These are phyloP conservation scores for Physaria fendleri DNA, from an alignment of 345 rosid species.

Conservation along the genomic window DNA sequence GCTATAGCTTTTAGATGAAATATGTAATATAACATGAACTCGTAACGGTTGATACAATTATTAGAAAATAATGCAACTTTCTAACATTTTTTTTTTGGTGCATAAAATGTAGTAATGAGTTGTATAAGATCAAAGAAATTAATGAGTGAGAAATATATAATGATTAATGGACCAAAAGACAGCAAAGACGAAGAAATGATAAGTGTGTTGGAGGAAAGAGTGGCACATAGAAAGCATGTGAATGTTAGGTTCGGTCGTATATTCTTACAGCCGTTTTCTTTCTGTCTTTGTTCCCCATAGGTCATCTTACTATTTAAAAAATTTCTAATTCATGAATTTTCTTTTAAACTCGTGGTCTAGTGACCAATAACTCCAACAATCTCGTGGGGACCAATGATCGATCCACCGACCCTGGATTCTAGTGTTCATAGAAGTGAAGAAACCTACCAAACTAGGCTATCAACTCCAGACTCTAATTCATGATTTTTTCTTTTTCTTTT, in stretches of 20 bases:
- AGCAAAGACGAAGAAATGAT: constrained; percentile 20
- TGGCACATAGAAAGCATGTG: constrained; percentile 23
- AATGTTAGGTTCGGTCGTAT: constrained; percentile 4
- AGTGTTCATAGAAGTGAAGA: too few species aligned
- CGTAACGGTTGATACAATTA: constrained; percentile 1
- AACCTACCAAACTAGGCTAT: too few species aligned
- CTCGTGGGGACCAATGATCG: too few species aligned
- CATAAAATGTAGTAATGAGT: constrained; percentile 5
- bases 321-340: too few species aligned
- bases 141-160: constrained; percentile 13
- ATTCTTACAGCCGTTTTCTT: constrained; percentile 22
- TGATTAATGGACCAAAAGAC: constrained; percentile 30
- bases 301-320: neutral
- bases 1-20: neutral
- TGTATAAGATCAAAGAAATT: constrained; percentile 10
- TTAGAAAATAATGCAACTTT: neutral
- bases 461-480: too few species aligned
- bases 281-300: constrained; percentile 15
- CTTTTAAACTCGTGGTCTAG: too few species aligned
- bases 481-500: too few species aligned
- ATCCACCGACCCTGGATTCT: too few species aligned
- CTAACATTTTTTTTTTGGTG: neutral
- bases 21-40: neutral
- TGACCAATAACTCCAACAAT: too few species aligned
- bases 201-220: constrained; percentile 18